These are phyloP conservation scores for Magnolia changhungtana DNA, from an alignment of 164 flowering plant genomes.

Conservation along the genomic window DNA sequence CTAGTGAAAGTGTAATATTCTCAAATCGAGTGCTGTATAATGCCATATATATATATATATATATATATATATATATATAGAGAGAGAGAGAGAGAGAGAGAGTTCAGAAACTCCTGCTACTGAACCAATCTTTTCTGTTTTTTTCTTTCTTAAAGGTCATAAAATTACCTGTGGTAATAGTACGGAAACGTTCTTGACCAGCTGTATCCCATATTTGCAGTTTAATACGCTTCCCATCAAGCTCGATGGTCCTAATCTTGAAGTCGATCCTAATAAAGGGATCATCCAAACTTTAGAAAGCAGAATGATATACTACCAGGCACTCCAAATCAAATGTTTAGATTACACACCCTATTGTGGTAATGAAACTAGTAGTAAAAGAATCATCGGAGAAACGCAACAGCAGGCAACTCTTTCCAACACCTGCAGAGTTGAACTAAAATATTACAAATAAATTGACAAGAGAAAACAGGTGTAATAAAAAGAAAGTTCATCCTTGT, in stretches of 20 bases:
- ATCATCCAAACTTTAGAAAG: constrained; percentile 17
- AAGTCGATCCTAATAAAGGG: constrained; percentile 44
- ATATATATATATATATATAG: too few relatives aligned
- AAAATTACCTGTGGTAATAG: constrained; percentile 47
- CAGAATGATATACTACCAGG: background rate
- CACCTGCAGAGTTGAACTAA: constrained; percentile 37
- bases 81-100: background rate
- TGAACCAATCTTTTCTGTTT: background rate
- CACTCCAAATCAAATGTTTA: background rate
- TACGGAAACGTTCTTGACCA: constrained; percentile 64
- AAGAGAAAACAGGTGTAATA: background rate
- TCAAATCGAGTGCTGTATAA: background rate
- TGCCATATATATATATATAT: too few relatives aligned
- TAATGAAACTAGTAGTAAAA: constrained; percentile 58
- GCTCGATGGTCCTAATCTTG: constrained; percentile 57
- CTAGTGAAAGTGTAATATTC: too few relatives aligned
- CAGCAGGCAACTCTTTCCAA: constrained; percentile 63
- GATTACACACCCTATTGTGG: constrained; percentile 52
- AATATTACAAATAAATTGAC: constrained; percentile 1
- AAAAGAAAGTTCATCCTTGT: background rate
- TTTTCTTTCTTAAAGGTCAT: background rate
- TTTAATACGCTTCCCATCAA: constrained; percentile 61
- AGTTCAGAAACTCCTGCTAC: background rate
- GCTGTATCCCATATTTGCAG: constrained; percentile 70
- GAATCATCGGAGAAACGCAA: constrained; percentile 66